Base-by-base conservation (phyloP, 352 stramenopile species). In the Phytopythium delawarense region DNA sequence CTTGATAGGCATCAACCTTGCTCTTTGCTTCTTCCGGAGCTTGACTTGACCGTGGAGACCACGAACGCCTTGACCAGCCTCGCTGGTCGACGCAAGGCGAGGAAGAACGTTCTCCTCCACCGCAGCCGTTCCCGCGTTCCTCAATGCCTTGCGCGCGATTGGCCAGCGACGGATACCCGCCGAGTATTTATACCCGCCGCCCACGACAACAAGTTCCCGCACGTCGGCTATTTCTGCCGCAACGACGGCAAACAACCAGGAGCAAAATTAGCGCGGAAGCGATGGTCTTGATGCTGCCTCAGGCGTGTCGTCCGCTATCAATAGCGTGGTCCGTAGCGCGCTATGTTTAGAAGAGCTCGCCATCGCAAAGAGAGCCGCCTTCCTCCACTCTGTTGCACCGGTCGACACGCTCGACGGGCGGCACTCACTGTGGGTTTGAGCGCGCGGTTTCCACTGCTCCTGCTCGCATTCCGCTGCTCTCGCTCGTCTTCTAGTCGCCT, bases 341-440 rank as follows among this genome's bases (percentile, higher is more conserved):
- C 46, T n/a, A 35, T 35, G 46, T 35, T 35, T 34, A 28, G 23
- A 1, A 23, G 11, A 8, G 23, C 46, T 53, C 46, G 23, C 46
- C 46, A 16, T 51, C 42, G 18, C 42, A 49, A 46, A 21, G 20
- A 49, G n/a, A 4, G 18, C 42, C 20, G 12, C 6, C 42, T 49
- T 28, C 49, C 15, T 12, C 0, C 28, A 39, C 34, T 5, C 18
- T 44, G 51, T 44, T 30, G 51, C 35, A 7, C 30, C 35, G 30
- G 50, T 56, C 32, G 51, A 11, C 21, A 18, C 28, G 50, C 16
- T 34, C 30, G 23, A 11, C 20, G 18, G 34, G 34, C 52, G 20
- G n/a, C 21, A 16, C 52, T 58, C 52, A 58, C 52, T 58, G 52
- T 48, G 32, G 52, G 52, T 58, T 58, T 58, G 52, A 9, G 52